phyloP scores from a whole-genome alignment of 2,329 filamentous ascomycete genomes.

The Penicillium expansum region DNA sequence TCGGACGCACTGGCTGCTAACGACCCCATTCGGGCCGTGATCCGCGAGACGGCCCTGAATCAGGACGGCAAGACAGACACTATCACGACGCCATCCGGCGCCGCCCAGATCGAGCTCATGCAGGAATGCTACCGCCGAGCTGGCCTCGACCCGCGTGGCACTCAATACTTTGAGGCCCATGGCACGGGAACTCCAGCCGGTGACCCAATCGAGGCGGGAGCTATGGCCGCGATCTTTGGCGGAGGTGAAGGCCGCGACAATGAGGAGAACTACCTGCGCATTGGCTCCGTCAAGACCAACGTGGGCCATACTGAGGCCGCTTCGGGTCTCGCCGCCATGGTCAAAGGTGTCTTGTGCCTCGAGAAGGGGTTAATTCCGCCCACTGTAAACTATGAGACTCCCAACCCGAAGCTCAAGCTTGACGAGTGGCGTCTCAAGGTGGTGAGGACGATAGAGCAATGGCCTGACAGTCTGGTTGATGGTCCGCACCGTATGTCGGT shows the following conservation, averaged over 20 bases:
- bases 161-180: constrained; percentile 10
- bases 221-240: not conserved
- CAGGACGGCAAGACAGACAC: constrained; percentile 33
- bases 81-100: constrained; percentile 19
- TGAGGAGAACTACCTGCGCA: not conserved
- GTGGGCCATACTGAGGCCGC: not conserved
- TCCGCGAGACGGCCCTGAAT: constrained; percentile 33
- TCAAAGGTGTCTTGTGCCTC: not conserved
- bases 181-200: constrained; percentile 7
- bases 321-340: not conserved
- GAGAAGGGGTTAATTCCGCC: not conserved
- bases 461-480: not conserved
- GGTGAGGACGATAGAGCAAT: not conserved
- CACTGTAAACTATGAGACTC: not conserved
- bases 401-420: not conserved
- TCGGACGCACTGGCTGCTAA: constrained; percentile 48
- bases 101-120: constrained; percentile 34
- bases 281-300: not conserved
- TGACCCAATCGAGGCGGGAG: not conserved
- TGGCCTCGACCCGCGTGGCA: not conserved
- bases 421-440: not conserved
- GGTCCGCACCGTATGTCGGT: not conserved
- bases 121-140: constrained; percentile 21
- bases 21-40: constrained; percentile 46
- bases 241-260: too few species aligned